Evolutionary conservation across 2,329 filamentous ascomycete genomes (phyloP).

Genomic region (Scytalidium lignicola): DNA sequence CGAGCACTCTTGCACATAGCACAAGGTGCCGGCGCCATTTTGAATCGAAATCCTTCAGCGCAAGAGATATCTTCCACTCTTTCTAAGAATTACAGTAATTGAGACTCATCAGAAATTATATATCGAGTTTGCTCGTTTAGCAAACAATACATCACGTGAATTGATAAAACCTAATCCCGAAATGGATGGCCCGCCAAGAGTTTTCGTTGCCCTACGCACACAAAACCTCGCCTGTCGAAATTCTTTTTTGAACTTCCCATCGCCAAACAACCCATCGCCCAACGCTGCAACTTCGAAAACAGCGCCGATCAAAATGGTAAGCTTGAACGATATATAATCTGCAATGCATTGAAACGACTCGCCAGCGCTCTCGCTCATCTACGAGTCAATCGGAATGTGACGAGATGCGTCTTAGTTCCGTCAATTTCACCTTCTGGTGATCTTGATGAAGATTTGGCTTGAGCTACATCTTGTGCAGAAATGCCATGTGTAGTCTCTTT

Average conservation of each 20-base stretch:
- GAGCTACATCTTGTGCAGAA: constrained; percentile 42
- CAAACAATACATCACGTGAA: constrained; percentile 7
- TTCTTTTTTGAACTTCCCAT: constrained; percentile 26
- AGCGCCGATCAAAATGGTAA: constrained; percentile 58
- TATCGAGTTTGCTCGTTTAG: constrained; percentile 7
- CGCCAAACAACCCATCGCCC: constrained; percentile 40
- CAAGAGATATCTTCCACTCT: neutral
- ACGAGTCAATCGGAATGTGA: constrained; percentile 31
- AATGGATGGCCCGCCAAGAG: constrained; percentile 17
- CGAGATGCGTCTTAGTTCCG: constrained; percentile 26
- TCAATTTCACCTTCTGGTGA: constrained; percentile 24
- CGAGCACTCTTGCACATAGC: constrained; percentile 69
- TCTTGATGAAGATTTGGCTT: constrained; percentile 58
- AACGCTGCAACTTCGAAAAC: constrained; percentile 35
- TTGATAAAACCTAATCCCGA: constrained; percentile 1
- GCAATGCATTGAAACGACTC: constrained; percentile 25
- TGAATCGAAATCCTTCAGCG: neutral
- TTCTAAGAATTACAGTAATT: neutral
- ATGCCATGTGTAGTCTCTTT: constrained; percentile 58
- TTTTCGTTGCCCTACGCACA: constrained; percentile 14
- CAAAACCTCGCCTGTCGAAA: constrained; percentile 6
- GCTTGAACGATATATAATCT: constrained; percentile 32
- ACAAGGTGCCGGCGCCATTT: constrained; percentile 71
- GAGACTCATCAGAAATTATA: constrained; percentile 6
- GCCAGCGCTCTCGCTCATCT: constrained; percentile 29